These are phyloP conservation scores for Echium plantagineum DNA, from an alignment of 257 asterid species.

Conservation along the genomic window DNA sequence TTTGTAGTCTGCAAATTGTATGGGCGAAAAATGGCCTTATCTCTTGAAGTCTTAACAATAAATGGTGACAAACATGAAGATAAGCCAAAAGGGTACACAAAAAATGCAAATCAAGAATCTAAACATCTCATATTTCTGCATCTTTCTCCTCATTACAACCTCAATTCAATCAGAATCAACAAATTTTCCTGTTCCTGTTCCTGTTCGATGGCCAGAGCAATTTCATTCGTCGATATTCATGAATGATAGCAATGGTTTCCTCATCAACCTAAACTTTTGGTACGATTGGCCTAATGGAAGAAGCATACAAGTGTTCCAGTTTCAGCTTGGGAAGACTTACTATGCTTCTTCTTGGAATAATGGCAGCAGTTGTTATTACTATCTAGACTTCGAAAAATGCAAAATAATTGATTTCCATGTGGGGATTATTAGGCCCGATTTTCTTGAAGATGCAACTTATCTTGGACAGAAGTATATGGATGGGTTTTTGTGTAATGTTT, in stretches of 20 bases:
- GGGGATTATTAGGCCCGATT: constrained; percentile 61
- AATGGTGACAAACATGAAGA: no score
- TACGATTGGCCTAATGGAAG: constrained; percentile 64
- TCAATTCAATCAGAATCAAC: constrained; percentile 11
- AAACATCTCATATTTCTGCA: constrained; percentile 5
- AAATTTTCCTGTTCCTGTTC: constrained; percentile 33
- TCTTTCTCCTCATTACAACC: constrained; percentile 1
- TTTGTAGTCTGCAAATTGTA: no score
- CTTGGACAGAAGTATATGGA: constrained; percentile 41
- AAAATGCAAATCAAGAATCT: constrained; percentile 1
- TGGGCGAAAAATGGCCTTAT: no score
- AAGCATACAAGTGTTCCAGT: constrained; percentile 55
- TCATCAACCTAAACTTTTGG: constrained; percentile 43
- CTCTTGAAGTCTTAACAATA: no score
- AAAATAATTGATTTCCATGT: constrained; percentile 23
- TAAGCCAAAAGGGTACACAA: no score
- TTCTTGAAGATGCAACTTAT: constrained; percentile 49
- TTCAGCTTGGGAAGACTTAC: constrained; percentile 44
- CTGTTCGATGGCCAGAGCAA: constrained; percentile 76
- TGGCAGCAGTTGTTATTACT: constrained; percentile 54
- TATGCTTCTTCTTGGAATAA: constrained; percentile 59
- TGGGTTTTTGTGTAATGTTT: constrained; percentile 63
- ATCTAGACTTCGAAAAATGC: constrained; percentile 41
- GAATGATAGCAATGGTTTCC: constrained; percentile 37
- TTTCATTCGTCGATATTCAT: constrained; percentile 55